Conservation (phyloP, 2,329 filamentous ascomycete genomes). For the Aspergillus awamori region DNA sequence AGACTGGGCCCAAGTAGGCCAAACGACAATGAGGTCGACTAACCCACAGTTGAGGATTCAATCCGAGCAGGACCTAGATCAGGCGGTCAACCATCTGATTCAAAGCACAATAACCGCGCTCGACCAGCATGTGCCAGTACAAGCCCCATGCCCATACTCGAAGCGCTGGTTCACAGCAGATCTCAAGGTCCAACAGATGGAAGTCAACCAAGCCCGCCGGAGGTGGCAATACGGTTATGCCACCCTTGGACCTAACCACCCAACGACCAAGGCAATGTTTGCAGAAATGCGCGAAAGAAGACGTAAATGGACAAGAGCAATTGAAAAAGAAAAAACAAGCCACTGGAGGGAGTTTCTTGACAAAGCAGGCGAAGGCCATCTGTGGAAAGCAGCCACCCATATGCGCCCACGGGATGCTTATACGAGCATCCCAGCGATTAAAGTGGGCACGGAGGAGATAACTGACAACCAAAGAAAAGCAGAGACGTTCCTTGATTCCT, state of each 20-base stretch:
- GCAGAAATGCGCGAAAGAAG: constrained; percentile 17
- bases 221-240: constrained; percentile 23
- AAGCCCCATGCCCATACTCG: background rate
- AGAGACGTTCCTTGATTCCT: constrained; percentile 19
- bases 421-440: constrained; percentile 20
- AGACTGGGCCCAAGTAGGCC: constrained; percentile 17
- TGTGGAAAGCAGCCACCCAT: constrained; percentile 24
- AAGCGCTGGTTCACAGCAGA: constrained; percentile 30
- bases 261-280: constrained; percentile 14
- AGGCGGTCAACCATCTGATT: constrained; percentile 4
- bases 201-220: constrained; percentile 24
- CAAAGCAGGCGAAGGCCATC: constrained; percentile 19
- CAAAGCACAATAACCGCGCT: constrained; percentile 10
- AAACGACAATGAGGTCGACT: constrained; percentile 10
- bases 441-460: constrained; percentile 15
- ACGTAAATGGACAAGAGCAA: constrained; percentile 25
- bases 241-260: constrained; percentile 6
- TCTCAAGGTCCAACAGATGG: constrained; percentile 26
- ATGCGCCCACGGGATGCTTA: constrained; percentile 17
- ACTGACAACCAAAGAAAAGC: constrained; percentile 25
- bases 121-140: constrained; percentile 16
- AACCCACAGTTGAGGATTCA: constrained; percentile 12
- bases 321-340: constrained; percentile 23
- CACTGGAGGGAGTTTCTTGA: constrained; percentile 30
- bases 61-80: constrained; percentile 14